Evolutionary conservation across 139 green algal genomes (phyloP), one percentile per base, ranked within the genome.

Genomic region (Microglena sp.): DNA sequence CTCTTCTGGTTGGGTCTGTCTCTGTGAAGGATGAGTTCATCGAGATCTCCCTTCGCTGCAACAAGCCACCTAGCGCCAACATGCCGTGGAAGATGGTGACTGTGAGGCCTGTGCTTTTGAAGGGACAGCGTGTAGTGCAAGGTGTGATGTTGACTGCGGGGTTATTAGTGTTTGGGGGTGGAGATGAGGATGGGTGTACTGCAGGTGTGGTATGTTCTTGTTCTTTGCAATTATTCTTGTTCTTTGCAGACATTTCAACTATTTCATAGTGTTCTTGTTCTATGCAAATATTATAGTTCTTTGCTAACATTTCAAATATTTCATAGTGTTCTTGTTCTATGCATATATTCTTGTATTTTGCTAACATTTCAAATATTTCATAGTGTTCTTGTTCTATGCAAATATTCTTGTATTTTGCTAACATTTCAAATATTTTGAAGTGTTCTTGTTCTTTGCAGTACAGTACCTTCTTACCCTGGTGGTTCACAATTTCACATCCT

Each of bases 121-220:
- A 66, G 27, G 64, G 70, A 26, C 33, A 18, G 2, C 44, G 58
- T 0, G 58, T 69, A 1, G 35, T 77, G 64, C 71, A 75, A 62
- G 62, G 33, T 45, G 57, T 6, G 28, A n/a, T 2, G 57, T n/a
- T 7, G 31, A 45, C 28, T 18, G 2, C 31, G 31, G 55, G n/a
- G 55, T 18, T 27, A 43, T 33, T 35, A 4, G 6, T 35, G 6
- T 29, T 27, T 29, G 6, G 4, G 4, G 6, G 55, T 22, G 4
- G 55, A 18, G 5, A 15, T 15, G 33, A 3, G 15, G 5, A 33
- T 24, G 40, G 40, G 40, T 11, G 40, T 11, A 18, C 15, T 11
- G 40, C 15, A 11, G 40, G 40, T 11, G 15, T 33, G 2, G 5
- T 28, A 34, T 6, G 27, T 22, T 11, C 1, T 29, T 44, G 2